Evolutionary conservation across 2,329 filamentous ascomycete genomes (phyloP).

Genomic region (Sclerotinia borealis): DNA sequence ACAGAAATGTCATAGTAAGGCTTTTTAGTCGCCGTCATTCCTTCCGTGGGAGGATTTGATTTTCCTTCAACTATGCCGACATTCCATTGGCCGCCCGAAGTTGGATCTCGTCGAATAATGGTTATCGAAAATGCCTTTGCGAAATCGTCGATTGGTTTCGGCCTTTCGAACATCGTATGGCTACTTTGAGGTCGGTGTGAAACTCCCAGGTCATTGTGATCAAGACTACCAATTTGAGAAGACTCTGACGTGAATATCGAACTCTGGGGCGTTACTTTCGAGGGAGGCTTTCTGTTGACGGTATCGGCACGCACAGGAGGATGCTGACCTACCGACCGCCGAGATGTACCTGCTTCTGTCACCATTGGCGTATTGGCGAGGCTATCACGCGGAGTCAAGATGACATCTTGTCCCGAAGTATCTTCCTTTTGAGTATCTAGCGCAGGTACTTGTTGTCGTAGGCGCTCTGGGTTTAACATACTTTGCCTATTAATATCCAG

Average conservation of each 20-base stretch:
- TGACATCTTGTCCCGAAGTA: neutral
- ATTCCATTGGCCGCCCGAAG: conserved; percentile 67
- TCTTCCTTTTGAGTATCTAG: conserved; percentile 3
- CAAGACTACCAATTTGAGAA: neutral
- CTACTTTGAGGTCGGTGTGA: conserved; percentile 4
- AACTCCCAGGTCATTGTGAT: neutral
- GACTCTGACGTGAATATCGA: neutral
- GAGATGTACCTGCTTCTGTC: conserved; percentile 20
- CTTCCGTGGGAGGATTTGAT: conserved; percentile 1
- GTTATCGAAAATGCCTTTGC: conserved; percentile 33
- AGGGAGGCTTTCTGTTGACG: conserved; percentile 17
- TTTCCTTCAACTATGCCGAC: conserved; percentile 54
- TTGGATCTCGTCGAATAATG: conserved; percentile 68
- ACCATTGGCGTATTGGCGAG: conserved; percentile 1
- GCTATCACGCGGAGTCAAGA: neutral
- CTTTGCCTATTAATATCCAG: conserved; percentile 17
- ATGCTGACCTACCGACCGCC: conserved; percentile 16
- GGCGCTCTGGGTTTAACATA: neutral
- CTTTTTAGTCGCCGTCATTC: conserved; percentile 34
- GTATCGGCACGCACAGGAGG: conserved; percentile 10
- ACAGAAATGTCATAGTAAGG: conserved; percentile 32
- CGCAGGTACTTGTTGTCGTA: neutral
- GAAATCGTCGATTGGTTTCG: neutral
- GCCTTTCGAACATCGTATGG: conserved; percentile 9
- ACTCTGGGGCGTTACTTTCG: conserved; percentile 13